These are phyloP conservation scores for Fusarium camptoceras DNA, from an alignment of 2,329 filamentous ascomycete species.

Conservation along the genomic window DNA sequence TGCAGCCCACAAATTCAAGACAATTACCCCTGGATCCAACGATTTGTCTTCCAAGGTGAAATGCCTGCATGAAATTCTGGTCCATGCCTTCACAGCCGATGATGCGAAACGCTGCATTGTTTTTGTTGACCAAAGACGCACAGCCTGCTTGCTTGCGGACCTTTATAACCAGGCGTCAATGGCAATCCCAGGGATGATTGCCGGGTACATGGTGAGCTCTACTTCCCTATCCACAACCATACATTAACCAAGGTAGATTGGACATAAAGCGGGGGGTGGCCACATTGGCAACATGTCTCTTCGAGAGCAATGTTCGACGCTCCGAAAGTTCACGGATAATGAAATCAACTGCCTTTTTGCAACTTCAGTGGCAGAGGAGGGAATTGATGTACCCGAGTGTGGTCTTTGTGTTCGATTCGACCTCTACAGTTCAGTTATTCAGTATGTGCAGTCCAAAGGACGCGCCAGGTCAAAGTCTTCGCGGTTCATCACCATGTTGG, in stretches of 20 bases:
- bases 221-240: neutral
- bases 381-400: conserved; percentile 75
- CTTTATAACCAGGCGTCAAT: conserved; percentile 70
- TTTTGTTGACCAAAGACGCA: conserved; percentile 84
- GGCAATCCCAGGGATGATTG: conserved; percentile 67
- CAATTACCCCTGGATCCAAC: conserved; percentile 46
- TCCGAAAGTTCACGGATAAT: conserved; percentile 73
- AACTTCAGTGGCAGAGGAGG: conserved; percentile 75
- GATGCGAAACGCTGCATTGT: conserved; percentile 74
- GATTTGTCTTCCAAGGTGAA: conserved; percentile 80
- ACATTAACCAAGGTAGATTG: conserved; percentile 45
- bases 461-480: conserved; percentile 83
- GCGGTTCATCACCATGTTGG: conserved; percentile 86
- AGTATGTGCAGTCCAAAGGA: conserved; percentile 93
- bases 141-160: conserved; percentile 77
- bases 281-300: conserved; percentile 74
- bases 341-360: conserved; percentile 73
- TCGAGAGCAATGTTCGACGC: conserved; percentile 77
- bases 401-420: conserved; percentile 82
- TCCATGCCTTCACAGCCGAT: conserved; percentile 72
- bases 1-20: conserved; percentile 59
- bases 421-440: conserved; percentile 88
- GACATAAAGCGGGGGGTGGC: conserved; percentile 47
- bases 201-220: conserved; percentile 69
- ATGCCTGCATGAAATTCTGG: conserved; percentile 70